Percentiles rank a stretch among this genome's conserved stretches.
Evolutionary conservation across 805 yeast species (phyloP).

Genomic region (Nakazawaea molendinolei): DNA sequence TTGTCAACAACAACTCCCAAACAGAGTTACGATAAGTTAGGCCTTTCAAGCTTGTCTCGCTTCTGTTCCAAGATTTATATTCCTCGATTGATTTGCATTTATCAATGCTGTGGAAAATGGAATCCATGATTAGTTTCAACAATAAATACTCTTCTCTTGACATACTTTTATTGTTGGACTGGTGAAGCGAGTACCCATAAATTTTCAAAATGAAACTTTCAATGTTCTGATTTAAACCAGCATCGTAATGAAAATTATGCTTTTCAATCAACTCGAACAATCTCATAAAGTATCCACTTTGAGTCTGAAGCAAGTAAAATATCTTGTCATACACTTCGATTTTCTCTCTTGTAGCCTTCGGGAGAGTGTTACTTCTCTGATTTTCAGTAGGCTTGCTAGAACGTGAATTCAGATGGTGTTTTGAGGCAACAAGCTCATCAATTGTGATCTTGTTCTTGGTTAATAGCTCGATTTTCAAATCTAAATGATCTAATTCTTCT

Average conservation of each 20-base stretch:
- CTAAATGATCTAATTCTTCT: constrained; percentile 65
- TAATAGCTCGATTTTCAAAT: constrained; percentile 69
- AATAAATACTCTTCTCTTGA: constrained; percentile 68
- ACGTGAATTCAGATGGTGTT: constrained; percentile 28
- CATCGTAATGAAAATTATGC: constrained; percentile 17
- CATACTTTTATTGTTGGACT: constrained; percentile 20
- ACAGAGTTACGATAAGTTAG: constrained; percentile 16
- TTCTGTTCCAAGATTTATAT: constrained; percentile 19
- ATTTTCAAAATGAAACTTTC: constrained; percentile 29
- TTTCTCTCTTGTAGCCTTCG: constrained; percentile 39
- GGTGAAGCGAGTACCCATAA: constrained; percentile 22
- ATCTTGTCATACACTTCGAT: constrained; percentile 69
- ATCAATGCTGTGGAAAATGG: constrained; percentile 36
- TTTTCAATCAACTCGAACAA: constrained; percentile 33
- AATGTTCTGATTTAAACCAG: constrained; percentile 21
- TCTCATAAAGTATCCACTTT: constrained; percentile 62
- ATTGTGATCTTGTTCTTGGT: constrained; percentile 74
- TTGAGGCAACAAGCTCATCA: constrained; percentile 52
- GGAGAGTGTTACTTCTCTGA: constrained; percentile 15
- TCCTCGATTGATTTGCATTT: constrained; percentile 15
- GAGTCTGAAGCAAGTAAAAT: constrained; percentile 79
- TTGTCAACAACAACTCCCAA: constrained; percentile 40
- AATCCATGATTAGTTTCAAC: constrained; percentile 46
- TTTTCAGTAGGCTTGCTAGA: constrained; percentile 9
- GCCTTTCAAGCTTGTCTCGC: constrained; percentile 16